Percentiles rank a stretch among this genome's conserved stretches.
phyloP scores from a whole-genome alignment of 768 basidiomycete genomes.

The Exsudoporus frostii region DNA sequence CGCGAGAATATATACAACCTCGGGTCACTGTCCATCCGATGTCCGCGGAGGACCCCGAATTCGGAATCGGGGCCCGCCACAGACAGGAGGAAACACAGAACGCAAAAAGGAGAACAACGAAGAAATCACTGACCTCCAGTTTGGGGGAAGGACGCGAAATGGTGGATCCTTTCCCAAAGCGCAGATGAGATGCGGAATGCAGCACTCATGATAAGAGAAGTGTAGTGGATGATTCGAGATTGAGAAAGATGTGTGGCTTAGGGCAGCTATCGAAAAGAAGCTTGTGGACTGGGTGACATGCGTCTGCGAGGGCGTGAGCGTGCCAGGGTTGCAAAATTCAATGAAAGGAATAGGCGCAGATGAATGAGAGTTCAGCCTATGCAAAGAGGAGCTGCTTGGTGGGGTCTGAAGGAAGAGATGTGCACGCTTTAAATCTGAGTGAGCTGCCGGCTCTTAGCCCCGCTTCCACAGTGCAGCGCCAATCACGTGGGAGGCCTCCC shows the following conservation, averaged over 20 bases:
- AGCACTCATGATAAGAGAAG: slow-evolving; percentile 33
- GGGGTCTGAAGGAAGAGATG: not conserved
- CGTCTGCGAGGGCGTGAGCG: slow-evolving; percentile 18
- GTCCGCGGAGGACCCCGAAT: not conserved
- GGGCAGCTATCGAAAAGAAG: slow-evolving; percentile 13
- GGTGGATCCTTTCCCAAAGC: slow-evolving; percentile 88
- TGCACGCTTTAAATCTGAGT: slow-evolving; percentile 3
- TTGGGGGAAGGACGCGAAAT: slow-evolving; percentile 89
- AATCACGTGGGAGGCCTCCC: slow-evolving; percentile 15
- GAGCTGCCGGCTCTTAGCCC: slow-evolving; percentile 8
- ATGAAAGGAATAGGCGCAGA: not conserved
- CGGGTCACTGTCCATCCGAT: not conserved
- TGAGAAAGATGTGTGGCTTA: not conserved
- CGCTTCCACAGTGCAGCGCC: not conserved
- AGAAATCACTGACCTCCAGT: slow-evolving; percentile 64
- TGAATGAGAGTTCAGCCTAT: slow-evolving; percentile 17
- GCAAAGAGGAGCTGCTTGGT: not conserved
- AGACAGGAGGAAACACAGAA: not conserved
- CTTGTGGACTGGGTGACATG: slow-evolving; percentile 13
- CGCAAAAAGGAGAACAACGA: not conserved
- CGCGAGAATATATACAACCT: not conserved
- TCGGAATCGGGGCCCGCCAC: too few species aligned
- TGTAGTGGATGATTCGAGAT: slow-evolving; percentile 2
- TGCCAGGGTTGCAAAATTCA: slow-evolving; percentile 17
- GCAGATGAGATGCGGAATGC: slow-evolving; percentile 69